Evolutionary conservation across 768 basidiomycete genomes (phyloP).

Genomic region (Cubamyces sp.): DNA sequence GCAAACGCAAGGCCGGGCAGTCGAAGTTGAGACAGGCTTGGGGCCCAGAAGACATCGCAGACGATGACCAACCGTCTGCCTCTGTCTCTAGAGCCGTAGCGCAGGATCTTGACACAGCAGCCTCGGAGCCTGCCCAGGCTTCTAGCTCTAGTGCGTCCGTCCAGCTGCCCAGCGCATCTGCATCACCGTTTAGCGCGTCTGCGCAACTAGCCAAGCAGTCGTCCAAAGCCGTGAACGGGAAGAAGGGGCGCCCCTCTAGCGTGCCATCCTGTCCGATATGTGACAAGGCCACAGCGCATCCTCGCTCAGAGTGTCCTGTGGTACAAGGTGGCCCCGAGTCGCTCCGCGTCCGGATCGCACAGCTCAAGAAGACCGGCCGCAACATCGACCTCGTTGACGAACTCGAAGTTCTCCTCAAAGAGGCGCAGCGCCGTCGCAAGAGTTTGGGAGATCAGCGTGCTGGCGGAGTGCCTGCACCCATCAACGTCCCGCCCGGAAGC

Average conservation of each 20-base stretch:
- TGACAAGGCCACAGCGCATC: conserved; percentile 47
- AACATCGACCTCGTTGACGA: conserved; percentile 44
- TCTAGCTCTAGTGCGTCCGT: no score
- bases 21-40: conserved; percentile 23
- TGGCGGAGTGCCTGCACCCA: conserved; percentile 1
- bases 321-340: conserved; percentile 47
- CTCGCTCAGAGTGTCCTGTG: conserved; percentile 52
- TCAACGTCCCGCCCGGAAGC: neutral
- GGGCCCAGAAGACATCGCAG: conserved; percentile 20
- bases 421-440: conserved; percentile 36
- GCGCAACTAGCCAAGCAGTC: neutral
- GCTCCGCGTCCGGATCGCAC: conserved; percentile 50
- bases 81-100: neutral
- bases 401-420: conserved; percentile 39
- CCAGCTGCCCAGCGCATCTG: no score
- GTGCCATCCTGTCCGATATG: conserved; percentile 49
- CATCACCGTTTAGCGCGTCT: neutral
- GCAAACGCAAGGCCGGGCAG: conserved; percentile 18
- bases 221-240: neutral
- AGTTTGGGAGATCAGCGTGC: conserved; percentile 6
- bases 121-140: conserved; percentile 2
- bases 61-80: neutral
- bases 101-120: neutral
- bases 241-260: conserved; percentile 16
- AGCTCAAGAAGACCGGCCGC: conserved; percentile 39